Conservation (phyloP, 2,329 filamentous ascomycete genomes). For the Ascochyta lentis region DNA sequence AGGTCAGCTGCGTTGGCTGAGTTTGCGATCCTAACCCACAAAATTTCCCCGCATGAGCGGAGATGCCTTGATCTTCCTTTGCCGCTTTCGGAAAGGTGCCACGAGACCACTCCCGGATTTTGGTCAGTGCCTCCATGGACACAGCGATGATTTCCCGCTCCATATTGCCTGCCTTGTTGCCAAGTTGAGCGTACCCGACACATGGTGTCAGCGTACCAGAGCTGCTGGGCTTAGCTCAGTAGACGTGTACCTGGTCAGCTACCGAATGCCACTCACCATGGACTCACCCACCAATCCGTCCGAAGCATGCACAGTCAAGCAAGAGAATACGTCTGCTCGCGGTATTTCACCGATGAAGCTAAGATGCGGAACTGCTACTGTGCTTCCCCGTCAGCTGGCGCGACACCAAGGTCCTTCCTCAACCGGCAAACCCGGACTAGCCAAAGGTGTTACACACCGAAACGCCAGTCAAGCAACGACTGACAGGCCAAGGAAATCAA, state of each 20-base stretch:
- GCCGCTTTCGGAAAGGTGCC: slow-evolving; percentile 3
- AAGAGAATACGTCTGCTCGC: neutral
- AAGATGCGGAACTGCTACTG: slow-evolving; percentile 2
- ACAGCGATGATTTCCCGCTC: neutral
- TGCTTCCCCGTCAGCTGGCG: slow-evolving; percentile 14
- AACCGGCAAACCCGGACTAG: slow-evolving; percentile 12
- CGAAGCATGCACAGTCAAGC: neutral
- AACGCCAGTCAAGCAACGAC: slow-evolving; percentile 8
- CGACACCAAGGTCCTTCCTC: slow-evolving; percentile 4
- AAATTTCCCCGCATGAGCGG: slow-evolving; percentile 12
- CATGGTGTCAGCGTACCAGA: neutral
- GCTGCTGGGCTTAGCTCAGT: neutral
- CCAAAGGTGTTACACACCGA: slow-evolving; percentile 11
- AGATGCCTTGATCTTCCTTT: neutral
- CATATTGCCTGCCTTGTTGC: neutral
- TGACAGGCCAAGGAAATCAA: slow-evolving; percentile 4
- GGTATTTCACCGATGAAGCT: slow-evolving; percentile 1
- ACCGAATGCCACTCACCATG: neutral
- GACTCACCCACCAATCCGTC: neutral
- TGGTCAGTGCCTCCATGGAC: neutral
- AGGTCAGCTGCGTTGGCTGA: slow-evolving; percentile 13
- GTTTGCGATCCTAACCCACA: slow-evolving; percentile 5
- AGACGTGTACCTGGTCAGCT: neutral
- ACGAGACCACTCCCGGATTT: slow-evolving; percentile 4
- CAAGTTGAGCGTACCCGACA: neutral